Percentiles rank a stretch among this genome's conserved stretches.
phyloP scores from a whole-genome alignment of 306 rosid genomes.

The Quillaja saponaria region DNA sequence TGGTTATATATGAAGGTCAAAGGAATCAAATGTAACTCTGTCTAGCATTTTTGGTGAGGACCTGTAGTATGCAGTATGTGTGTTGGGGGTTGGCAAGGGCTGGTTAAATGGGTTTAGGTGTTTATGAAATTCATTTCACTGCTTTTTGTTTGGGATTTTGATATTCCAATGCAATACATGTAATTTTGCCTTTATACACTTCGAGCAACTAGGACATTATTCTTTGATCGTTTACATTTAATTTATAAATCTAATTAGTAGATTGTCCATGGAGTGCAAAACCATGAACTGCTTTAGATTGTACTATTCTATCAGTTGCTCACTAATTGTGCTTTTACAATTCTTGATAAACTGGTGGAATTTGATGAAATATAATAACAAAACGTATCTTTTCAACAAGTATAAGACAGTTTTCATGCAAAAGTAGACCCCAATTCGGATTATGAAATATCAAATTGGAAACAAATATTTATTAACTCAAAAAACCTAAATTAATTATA shows the following conservation, averaged over 20 bases:
- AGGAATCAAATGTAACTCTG: too few species aligned
- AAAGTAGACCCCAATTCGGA: background rate
- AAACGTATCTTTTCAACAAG: background rate
- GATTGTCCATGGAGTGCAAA: background rate
- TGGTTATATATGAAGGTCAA: too few species aligned
- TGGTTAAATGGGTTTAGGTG: background rate
- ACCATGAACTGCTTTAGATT: background rate
- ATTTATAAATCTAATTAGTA: background rate
- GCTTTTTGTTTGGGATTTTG: background rate
- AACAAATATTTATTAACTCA: background rate
- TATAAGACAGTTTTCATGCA: background rate
- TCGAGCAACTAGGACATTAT: too few species aligned
- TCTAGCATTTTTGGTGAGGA: too few species aligned
- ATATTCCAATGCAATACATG: background rate
- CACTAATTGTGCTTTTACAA: background rate
- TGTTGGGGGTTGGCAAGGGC: background rate
- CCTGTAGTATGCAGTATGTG: too few species aligned
- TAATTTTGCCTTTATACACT: background rate
- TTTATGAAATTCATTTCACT: slow-evolving; percentile 1
- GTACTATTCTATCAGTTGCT: background rate
- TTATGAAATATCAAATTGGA: background rate
- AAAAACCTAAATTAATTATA: background rate
- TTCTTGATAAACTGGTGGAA: background rate
- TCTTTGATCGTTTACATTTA: background rate
- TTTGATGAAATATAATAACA: background rate